Percentiles rank a stretch among this genome's conserved stretches.
phyloP scores from a whole-genome alignment of 2,329 filamentous ascomycete species.

The Orbilia blumenaviensis region DNA sequence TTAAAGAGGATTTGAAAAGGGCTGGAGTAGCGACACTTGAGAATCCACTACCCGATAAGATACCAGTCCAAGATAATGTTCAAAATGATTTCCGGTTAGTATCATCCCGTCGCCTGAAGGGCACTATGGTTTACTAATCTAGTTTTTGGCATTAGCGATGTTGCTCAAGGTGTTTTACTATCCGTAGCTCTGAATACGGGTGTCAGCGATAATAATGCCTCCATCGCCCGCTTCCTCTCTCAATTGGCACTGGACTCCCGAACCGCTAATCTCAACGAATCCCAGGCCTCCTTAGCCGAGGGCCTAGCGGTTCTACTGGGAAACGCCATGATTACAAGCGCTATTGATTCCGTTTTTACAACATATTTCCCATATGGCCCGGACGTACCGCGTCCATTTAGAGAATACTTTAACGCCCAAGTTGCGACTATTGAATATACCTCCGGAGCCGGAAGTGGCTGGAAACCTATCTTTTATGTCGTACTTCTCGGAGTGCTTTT shows the following conservation, averaged over 20 bases:
- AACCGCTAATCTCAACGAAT: conserved; percentile 62
- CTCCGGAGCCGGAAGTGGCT: conserved; percentile 69
- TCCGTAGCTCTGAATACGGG: conserved; percentile 69
- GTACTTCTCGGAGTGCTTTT: conserved; percentile 73
- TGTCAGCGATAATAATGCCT: conserved; percentile 67
- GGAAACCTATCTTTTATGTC: conserved; percentile 74
- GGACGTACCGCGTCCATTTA: conserved; percentile 33
- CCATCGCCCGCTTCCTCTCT: conserved; percentile 69
- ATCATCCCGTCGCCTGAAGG: background rate
- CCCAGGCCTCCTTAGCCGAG: conserved; percentile 74
- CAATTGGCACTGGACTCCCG: conserved; percentile 65
- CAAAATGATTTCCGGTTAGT: conserved; percentile 27
- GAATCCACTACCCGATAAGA: conserved; percentile 3
- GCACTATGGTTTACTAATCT: background rate
- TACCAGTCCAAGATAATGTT: conserved; percentile 68
- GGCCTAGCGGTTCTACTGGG: conserved; percentile 75
- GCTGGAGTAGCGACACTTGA: conserved; percentile 23
- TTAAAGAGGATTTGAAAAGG: conserved; percentile 26
- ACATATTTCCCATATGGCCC: conserved; percentile 67
- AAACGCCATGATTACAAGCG: conserved; percentile 71
- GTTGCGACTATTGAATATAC: conserved; percentile 75
- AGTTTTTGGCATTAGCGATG: background rate
- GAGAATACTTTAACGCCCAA: conserved; percentile 71
- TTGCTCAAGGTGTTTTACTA: conserved; percentile 7
- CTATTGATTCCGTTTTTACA: conserved; percentile 70